Conservation (phyloP, 805 yeast species). For the Yarrowia yakushimensis region DNA sequence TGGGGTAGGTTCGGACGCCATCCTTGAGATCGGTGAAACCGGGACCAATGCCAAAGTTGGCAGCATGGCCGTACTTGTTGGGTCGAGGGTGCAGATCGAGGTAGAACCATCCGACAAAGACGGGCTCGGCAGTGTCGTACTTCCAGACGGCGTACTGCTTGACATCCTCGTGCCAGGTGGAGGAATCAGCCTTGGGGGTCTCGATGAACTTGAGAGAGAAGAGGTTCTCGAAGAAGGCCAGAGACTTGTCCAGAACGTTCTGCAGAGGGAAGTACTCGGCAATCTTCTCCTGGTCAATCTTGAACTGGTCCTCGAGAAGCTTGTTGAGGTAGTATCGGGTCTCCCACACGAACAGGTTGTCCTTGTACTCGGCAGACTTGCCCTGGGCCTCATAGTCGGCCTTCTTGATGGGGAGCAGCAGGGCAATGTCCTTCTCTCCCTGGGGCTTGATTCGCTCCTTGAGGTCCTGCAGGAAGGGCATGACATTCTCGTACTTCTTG, state of each 20-base stretch:
- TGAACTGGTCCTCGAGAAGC: constrained; percentile 62
- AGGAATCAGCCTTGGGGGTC: constrained; percentile 42
- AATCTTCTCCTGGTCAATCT: constrained; percentile 68
- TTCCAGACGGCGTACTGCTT: constrained; percentile 64
- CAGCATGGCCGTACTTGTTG: constrained; percentile 87
- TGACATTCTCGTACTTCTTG: constrained; percentile 57
- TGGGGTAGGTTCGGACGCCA: constrained; percentile 56
- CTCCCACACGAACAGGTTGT: constrained; percentile 67
- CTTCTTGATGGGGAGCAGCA: constrained; percentile 51
- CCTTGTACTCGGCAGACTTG: constrained; percentile 38
- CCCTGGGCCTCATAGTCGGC: constrained; percentile 49
- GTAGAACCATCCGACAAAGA: constrained; percentile 73
- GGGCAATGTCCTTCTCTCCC: constrained; percentile 53
- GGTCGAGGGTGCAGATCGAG: constrained; percentile 82
- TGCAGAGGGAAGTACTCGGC: constrained; percentile 77
- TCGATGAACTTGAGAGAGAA: constrained; percentile 66
- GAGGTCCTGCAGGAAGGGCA: constrained; percentile 60
- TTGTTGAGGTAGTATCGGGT: constrained; percentile 61
- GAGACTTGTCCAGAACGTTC: constrained; percentile 64
- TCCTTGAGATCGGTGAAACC: constrained; percentile 56
- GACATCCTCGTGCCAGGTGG: constrained; percentile 73
- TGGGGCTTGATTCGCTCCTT: constrained; percentile 55
- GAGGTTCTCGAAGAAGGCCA: constrained; percentile 63
- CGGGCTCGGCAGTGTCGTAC: constrained; percentile 43
- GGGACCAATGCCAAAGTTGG: constrained; percentile 66